Evolutionary conservation across 2,329 filamentous ascomycete genomes (phyloP), one percentile per base, ranked within the genome.

Genomic region (Colletotrichum spinosum): DNA sequence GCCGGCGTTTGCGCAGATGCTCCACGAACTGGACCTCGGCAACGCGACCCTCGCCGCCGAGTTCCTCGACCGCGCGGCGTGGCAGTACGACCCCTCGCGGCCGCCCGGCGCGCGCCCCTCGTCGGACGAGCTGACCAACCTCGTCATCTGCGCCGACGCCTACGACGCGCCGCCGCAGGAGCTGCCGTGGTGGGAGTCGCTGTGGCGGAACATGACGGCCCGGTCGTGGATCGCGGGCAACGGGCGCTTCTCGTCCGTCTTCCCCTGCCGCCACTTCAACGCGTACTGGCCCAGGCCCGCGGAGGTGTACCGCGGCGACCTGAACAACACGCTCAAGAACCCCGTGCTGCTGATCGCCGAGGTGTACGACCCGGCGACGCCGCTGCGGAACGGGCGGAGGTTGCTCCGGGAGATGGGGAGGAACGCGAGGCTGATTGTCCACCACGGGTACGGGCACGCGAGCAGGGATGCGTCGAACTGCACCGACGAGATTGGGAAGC

Each of bases 351-450:
- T 85, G 44, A 79, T 85, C 44, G 81, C 82, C 1, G 81, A 82
- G 73, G 80, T 80, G 6, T 81, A 85, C 60, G 83, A 85, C 61
- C 82, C 83, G 0, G 82, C 82, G 2, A 85, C 83, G 7, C 83
- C 83, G 5, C 70, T 85, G 48, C 77, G 81, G 6, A 84, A 85
- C 60, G 82, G 82, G 1, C 72, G 81, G 11, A 72, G 81, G 34
- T 73, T 85, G 3, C 60, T 79, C 15, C 55, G 68, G 0, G 82
- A 83, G 58, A 83, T 85, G 81, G 83, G 81, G 0, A 58, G 69
- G 8, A 85, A 84, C 59, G 81, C 82, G n/a, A 70, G 81, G 6
- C 72, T 85, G 15, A 73, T 85, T 39, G 81, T 72, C 6, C 83
- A 85, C 60, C 82, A 84, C 60, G 82, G 82, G 5, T 84, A 84